phyloP scores from a whole-genome alignment of 2,329 filamentous ascomycete genomes.

The Penicillium sp. region DNA sequence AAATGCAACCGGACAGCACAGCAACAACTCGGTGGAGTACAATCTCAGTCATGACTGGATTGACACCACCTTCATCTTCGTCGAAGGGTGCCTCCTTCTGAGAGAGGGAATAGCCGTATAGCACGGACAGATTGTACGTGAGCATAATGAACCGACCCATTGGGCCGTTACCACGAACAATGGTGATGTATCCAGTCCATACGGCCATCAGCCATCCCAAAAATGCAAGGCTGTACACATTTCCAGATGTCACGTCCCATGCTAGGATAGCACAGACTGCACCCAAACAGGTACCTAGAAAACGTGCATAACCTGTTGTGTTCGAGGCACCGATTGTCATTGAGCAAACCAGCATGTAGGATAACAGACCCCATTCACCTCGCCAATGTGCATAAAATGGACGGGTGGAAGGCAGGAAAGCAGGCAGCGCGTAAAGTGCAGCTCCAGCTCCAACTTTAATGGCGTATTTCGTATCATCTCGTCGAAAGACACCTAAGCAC shows the following conservation, averaged over 20 bases:
- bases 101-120: slow-evolving; percentile 89
- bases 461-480: slow-evolving; percentile 71
- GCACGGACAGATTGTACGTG: slow-evolving; percentile 89
- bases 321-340: slow-evolving; percentile 98
- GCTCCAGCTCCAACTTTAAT: slow-evolving; percentile 92
- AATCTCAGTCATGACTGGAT: slow-evolving; percentile 84
- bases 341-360: slow-evolving; percentile 95
- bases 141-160: slow-evolving; percentile 91
- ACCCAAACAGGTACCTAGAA: slow-evolving; percentile 80
- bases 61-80: slow-evolving; percentile 75
- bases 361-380: slow-evolving; percentile 93
- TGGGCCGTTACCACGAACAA: slow-evolving; percentile 77
- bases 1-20: slow-evolving; percentile 80
- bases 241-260: slow-evolving; percentile 73
- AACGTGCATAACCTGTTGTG: slow-evolving; percentile 81
- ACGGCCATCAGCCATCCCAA: slow-evolving; percentile 78
- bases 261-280: slow-evolving; percentile 69
- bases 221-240: slow-evolving; percentile 70
- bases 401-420: slow-evolving; percentile 74
- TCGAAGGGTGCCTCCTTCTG: slow-evolving; percentile 71
- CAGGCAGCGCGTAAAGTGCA: slow-evolving; percentile 79
- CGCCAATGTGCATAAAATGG: slow-evolving; percentile 82
- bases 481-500: slow-evolving; percentile 54
- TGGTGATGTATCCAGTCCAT: slow-evolving; percentile 84
- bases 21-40: slow-evolving; percentile 81